Conservation (phyloP, 148 eudicot species). For the Cornus controversa region DNA sequence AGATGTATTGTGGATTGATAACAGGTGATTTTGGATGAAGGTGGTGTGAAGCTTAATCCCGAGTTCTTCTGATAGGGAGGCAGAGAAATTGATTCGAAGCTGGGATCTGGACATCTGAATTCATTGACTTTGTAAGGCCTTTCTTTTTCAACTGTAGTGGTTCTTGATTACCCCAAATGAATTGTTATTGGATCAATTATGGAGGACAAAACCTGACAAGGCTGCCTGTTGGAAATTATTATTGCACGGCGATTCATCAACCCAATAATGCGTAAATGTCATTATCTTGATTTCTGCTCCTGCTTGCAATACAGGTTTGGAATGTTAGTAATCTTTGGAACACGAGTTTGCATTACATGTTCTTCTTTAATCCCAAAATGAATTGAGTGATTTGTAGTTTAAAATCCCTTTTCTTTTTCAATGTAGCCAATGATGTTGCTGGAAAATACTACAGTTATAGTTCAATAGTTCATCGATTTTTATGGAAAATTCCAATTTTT, state of each 20-base stretch:
- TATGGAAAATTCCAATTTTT: background rate
- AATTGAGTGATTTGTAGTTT: background rate
- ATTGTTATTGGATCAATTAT: background rate
- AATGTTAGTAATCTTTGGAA: background rate
- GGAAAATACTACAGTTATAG: background rate
- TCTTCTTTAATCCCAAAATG: background rate
- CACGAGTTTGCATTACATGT: background rate
- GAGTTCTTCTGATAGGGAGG: conserved; percentile 98
- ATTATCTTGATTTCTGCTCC: too few species aligned
- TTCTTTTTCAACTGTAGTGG: conserved; percentile 73
- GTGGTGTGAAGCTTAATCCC: conserved; percentile 73
- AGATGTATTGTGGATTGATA: background rate
- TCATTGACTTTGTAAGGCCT: conserved; percentile 64
- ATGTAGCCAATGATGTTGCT: background rate
- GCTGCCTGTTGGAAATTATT: background rate
- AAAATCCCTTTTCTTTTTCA: background rate
- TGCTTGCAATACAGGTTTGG: conserved; percentile 4
- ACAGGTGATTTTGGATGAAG: conserved; percentile 97
- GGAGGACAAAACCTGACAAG: background rate
- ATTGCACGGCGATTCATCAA: background rate
- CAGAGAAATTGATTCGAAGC: conserved; percentile 80
- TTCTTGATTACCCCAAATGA: conserved; percentile 27
- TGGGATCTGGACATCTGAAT: conserved; percentile 79
- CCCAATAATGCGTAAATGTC: too few species aligned
- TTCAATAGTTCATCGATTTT: background rate